phyloP scores from a whole-genome alignment of 1,139 yeast species.

The Pichia sp. region DNA sequence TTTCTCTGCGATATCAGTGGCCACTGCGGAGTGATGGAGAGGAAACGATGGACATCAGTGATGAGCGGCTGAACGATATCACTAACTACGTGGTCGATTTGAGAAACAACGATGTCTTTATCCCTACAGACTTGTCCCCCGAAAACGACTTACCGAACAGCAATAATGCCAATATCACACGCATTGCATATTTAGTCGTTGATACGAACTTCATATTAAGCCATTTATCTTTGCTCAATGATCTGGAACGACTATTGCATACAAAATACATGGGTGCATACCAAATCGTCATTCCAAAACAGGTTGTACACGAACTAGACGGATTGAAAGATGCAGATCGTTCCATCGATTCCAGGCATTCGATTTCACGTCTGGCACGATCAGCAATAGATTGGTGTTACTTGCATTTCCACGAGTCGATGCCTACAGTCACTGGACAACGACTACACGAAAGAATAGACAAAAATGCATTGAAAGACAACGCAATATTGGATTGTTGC shows the following conservation, averaged over 20 bases:
- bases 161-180: neutral
- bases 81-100: constrained; percentile 6
- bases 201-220: constrained; percentile 78
- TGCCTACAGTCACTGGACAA: constrained; percentile 61
- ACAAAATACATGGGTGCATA: constrained; percentile 39
- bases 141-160: neutral
- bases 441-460: constrained; percentile 50
- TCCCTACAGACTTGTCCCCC: constrained; percentile 7
- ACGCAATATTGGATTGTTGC: constrained; percentile 83
- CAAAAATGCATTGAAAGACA: constrained; percentile 53
- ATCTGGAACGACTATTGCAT: constrained; percentile 39
- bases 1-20: no score
- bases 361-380: constrained; percentile 59
- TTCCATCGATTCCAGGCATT: constrained; percentile 19
- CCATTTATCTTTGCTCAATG: constrained; percentile 54
- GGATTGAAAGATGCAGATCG: constrained; percentile 54
- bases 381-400: constrained; percentile 79
- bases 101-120: constrained; percentile 6
- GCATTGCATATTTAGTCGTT: constrained; percentile 43
- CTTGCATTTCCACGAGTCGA: constrained; percentile 48
- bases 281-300: constrained; percentile 58
- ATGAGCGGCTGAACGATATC: constrained; percentile 11
- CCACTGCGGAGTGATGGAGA: neutral
- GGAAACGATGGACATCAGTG: constrained; percentile 11
- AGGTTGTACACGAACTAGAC: constrained; percentile 73